Evolutionary conservation across 2,329 filamentous ascomycete genomes (phyloP), one percentile per base, ranked within the genome.

Genomic region (Davidsoniella neocaledoniae): DNA sequence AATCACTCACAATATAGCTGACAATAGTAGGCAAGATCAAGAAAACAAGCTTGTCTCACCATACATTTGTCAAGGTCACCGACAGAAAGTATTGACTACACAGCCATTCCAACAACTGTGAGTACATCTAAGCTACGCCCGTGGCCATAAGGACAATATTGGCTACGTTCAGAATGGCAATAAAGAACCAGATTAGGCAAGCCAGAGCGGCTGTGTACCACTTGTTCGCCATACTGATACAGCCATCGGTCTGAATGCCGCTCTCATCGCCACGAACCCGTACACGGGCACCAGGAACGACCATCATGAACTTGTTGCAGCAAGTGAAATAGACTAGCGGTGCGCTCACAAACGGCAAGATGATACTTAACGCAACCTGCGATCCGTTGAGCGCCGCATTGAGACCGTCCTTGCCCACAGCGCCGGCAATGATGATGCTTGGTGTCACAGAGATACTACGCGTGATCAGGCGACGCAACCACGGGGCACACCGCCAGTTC

Each of bases 271-370:
- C 50, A 40, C 60, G 57, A 48, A 62, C 63, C 9, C 63, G 58
- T 5, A 66, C 63, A 3, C 50, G 33, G 21, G 62, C 60, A 33
- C 71, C 70, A 2, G 70, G 64, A 51, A 64, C 62, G 5, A 85
- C 81, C 7, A 77, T 84, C 86, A 94, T 94, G 64, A 82, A 91
- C 59, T 77, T 77, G 56, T 78, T 75, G 41, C 81, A 72, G 57
- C 82, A 85, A 0, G 86, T 94, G 58, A 93, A 93, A 65, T 83
- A 93, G 50, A 94, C 81, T 29, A 94, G 66, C 1, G 86, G 86
- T 1, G 85, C 83, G 1, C 76, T 79, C n/a, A 90, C 76, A 59
- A 94, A 88, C 0, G 86, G 86, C 47, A 94, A 62, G 10, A 87
- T 83, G 9, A 88, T 73, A 57, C 80, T 86, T 12, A 94, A 69